Base-by-base conservation (phyloP, 345 rosid genomes). In the Ailanthus altissimus region DNA sequence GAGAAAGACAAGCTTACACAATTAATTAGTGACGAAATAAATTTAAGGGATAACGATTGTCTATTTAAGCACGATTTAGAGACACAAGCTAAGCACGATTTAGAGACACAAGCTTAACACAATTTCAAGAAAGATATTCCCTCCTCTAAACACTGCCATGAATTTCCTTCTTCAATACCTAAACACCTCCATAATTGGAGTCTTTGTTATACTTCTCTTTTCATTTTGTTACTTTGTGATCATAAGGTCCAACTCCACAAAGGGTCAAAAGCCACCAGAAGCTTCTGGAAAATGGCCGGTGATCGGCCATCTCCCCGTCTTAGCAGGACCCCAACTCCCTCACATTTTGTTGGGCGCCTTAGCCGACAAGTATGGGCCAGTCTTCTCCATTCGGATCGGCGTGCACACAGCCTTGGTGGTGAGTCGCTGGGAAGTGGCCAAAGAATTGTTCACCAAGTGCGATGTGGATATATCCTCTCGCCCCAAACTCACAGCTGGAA, bases 231-330 rank as follows among this genome's bases (percentile, higher is more conserved):
- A 67, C 67, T 72, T 21, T 25, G 51, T 75, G 25, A 72, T 81
- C 4, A 67, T 28, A 50, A 71, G 81, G 68, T 42, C 63, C 54
- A 80, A 23, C 64, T 20, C 73, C 8, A 14, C 12, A 0, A 57
- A 70, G 28, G 61, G 49, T n/a, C 42, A 69, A 66, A 67, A 10
- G 18, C 66, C 85, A 32, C 89, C 86, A 2, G 73, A 75, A 38
- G 81, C 79, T 0, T 60, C 77, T 0, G 87, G 85, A 28, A 81
- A 75, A 51, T 88, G 88, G 90, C 90, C 88, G 2, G 1, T 88
- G 12, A 74, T 84, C 7, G 88, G 89, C 21, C 89, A 84, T 32
- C 38, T 32, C 38, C 38, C 38, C n/a, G 15, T 51, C n/a, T 51
- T 51, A 51, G 56, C 56, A 51, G 56, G 56, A 15, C n/a, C 56